Evolutionary conservation across 441 rosid species (phyloP), one percentile per base, ranked within the genome.

Genomic region (Melastoma candidum): DNA sequence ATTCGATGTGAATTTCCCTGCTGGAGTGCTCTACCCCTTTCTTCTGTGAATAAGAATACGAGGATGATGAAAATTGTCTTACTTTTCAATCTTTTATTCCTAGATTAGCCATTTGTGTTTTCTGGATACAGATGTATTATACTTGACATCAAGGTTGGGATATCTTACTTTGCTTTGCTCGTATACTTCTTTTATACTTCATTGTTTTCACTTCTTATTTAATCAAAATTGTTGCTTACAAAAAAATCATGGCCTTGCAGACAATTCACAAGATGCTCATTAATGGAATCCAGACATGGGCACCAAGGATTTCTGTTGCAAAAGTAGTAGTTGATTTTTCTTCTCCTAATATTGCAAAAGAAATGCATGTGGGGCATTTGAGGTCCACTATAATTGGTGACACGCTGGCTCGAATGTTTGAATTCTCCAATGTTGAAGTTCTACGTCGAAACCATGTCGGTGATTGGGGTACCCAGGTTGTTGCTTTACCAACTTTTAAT

Each of bases 391-490:
- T 87, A 67, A 83, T 92, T 48, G 98, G 98, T 53, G 98, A 88
- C 65, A 80, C 95, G 0, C 60, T 92, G 59, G 89, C 98, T 25
- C 90, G 95, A 43, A 79, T 88, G 90, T 94, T 92, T 58, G 94
- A 92, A 62, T 92, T 70, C 71, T 88, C 95, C 3, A 79, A 85
- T 1, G 92, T 84, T 64, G 85, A 83, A 44, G 96, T 92, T 63
- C 87, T 92, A 48, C 84, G 98, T 12, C 71, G 96, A 52, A 92
- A 92, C 75, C 98, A 87, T 80, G 98, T 92, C 71, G 98, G 96
- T 68, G 98, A 92, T 45, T 92, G 96, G 98, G 98, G 96, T 55
- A 92, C 96, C 53, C 96, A 92, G 89, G 98, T 92, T 63, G 53
- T 24, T 63, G 32, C 55, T 32, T 22, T 27, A 51, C 3, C 29